Evolutionary conservation across 1,284 basidiomycete species (phyloP).

Genomic region (Ceratobasidium sp.): DNA sequence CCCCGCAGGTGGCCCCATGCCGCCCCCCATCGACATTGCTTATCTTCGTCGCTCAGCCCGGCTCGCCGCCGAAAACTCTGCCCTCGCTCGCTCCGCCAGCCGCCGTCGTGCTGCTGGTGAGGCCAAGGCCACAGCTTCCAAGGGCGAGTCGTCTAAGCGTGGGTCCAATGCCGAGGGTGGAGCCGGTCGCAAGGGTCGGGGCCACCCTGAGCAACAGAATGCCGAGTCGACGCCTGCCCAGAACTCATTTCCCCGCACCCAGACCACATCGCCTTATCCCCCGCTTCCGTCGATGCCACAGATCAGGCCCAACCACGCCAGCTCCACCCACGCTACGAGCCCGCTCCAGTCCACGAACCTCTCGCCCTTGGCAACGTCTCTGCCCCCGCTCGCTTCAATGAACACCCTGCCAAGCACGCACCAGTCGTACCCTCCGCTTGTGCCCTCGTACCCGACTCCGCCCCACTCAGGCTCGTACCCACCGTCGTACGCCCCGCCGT

Average conservation of each 20-base stretch:
- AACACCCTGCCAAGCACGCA: constrained; percentile 24
- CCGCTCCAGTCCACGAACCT: background rate
- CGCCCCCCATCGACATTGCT: constrained; percentile 37
- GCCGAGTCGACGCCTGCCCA: constrained; percentile 10
- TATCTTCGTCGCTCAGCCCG: constrained; percentile 34
- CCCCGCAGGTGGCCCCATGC: constrained; percentile 12
- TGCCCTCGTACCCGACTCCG: constrained; percentile 1
- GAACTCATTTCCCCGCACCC: constrained; percentile 1
- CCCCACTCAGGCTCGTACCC: background rate
- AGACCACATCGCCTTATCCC: constrained; percentile 3
- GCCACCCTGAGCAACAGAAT: background rate
- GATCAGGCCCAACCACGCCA: constrained; percentile 5
- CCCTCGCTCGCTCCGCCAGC: constrained; percentile 20
- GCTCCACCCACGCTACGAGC: background rate
- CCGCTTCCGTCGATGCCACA: background rate
- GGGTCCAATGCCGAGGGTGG: background rate
- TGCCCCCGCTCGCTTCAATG: background rate
- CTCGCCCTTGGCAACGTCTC: background rate
- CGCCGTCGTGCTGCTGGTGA: background rate
- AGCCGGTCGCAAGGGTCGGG: constrained; percentile 14
- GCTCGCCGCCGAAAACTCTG: constrained; percentile 38
- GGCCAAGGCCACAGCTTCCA: constrained; percentile 5
- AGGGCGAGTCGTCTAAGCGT: background rate
- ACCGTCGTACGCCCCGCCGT: constrained; percentile 23
- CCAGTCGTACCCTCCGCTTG: constrained; percentile 14